Evolutionary conservation across 2,329 filamentous ascomycete species (phyloP).

Genomic region (Nannizziopsis arthrosporioides): DNA sequence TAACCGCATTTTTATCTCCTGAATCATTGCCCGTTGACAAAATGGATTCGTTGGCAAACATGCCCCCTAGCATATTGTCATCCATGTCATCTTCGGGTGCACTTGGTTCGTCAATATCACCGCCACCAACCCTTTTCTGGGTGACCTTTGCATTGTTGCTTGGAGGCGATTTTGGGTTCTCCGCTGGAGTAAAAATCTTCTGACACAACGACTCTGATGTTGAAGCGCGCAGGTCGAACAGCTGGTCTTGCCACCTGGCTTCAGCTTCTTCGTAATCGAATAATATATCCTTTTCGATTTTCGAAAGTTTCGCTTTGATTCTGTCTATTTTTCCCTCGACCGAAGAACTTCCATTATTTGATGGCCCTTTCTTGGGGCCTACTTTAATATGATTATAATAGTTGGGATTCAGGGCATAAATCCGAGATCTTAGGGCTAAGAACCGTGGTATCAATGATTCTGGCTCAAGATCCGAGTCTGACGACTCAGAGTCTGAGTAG

Average conservation of each 20-base stretch:
- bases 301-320: constrained; percentile 60
- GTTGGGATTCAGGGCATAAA: constrained; percentile 51
- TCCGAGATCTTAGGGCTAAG: constrained; percentile 57
- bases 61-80: constrained; percentile 41
- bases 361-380: constrained; percentile 32
- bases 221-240: constrained; percentile 51
- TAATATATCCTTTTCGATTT: constrained; percentile 65
- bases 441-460: constrained; percentile 66
- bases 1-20: constrained; percentile 19
- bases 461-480: constrained; percentile 59
- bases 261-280: constrained; percentile 59
- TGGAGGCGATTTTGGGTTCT: constrained; percentile 8
- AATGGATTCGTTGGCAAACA: constrained; percentile 39
- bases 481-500: constrained; percentile 20
- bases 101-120: not conserved
- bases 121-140: constrained; percentile 39
- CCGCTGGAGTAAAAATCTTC: not conserved
- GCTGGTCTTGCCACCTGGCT: constrained; percentile 51
- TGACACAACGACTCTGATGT: constrained; percentile 35
- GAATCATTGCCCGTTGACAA: constrained; percentile 34
- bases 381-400: constrained; percentile 34
- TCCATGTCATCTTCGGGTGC: constrained; percentile 32
- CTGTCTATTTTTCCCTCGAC: constrained; percentile 45
- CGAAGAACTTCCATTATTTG: constrained; percentile 15
- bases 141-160: constrained; percentile 19